A percentile compares a stretch with the other conserved stretches of the same genome.
Conservation (phyloP, 345 rosid genomes). For the Eutrema heterophyllum region DNA sequence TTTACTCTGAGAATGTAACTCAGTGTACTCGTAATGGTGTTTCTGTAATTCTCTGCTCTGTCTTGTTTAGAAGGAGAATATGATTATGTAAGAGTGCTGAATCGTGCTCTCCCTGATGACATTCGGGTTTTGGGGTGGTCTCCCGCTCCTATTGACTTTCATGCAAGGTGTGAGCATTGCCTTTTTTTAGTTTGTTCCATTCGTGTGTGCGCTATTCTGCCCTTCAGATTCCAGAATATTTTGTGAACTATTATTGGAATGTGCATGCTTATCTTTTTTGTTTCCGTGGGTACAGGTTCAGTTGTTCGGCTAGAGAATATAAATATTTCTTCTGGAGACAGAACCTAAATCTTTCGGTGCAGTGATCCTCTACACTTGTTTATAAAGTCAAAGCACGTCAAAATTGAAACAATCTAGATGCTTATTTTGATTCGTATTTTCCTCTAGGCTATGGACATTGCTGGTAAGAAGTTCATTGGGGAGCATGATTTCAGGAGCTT, state of each 20-base stretch:
- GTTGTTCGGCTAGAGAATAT: slow-evolving; percentile 79
- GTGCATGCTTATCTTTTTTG: slow-evolving; percentile 6
- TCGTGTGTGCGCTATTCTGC: too few relatives aligned
- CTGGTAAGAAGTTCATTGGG: slow-evolving; percentile 75
- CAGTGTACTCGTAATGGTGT: background rate
- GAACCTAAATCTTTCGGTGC: slow-evolving; percentile 61
- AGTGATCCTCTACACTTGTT: slow-evolving; percentile 14
- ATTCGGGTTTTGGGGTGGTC: slow-evolving; percentile 89
- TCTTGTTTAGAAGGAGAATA: slow-evolving; percentile 57
- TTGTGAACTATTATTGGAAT: background rate
- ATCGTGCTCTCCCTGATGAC: slow-evolving; percentile 87
- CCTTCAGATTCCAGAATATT: background rate
- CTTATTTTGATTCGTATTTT: slow-evolving; percentile 14
- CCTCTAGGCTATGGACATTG: slow-evolving; percentile 71
- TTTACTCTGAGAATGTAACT: slow-evolving; percentile 17
- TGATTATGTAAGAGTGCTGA: slow-evolving; percentile 82
- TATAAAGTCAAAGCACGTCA: background rate
- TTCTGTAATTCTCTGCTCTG: slow-evolving; percentile 9
- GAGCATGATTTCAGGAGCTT: slow-evolving; percentile 93
- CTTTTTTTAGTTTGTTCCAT: slow-evolving; percentile 2
- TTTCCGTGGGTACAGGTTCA: slow-evolving; percentile 53
- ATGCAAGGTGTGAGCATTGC: slow-evolving; percentile 64
- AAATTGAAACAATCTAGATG: slow-evolving; percentile 3
- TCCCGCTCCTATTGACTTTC: slow-evolving; percentile 77
- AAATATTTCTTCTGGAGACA: slow-evolving; percentile 79